These are phyloP conservation scores for Leccinum boreale DNA, from an alignment of 768 basidiomycete species.

Conservation along the genomic window DNA sequence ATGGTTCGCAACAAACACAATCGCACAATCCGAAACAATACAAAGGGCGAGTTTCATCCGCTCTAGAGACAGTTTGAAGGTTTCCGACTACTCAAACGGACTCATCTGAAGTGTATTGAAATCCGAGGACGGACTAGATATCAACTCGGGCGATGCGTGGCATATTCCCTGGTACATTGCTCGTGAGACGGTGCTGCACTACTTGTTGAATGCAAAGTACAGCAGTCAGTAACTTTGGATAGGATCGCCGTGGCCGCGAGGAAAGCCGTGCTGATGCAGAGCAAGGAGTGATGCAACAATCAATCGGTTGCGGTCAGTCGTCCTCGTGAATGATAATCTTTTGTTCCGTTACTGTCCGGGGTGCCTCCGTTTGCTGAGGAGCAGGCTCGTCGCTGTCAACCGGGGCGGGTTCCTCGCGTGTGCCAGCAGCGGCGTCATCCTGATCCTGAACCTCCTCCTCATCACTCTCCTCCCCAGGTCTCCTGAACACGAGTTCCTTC, in stretches of 20 bases:
- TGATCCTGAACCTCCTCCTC: constrained; percentile 43
- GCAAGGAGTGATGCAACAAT: background rate
- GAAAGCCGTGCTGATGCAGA: background rate
- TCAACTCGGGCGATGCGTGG: background rate
- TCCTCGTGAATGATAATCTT: constrained; percentile 52
- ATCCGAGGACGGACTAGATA: background rate
- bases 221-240: background rate
- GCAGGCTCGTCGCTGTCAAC: constrained; percentile 2
- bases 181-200: background rate
- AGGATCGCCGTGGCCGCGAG: background rate
- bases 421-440: background rate
- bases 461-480: constrained; percentile 49
- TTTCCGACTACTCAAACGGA: too few species aligned
- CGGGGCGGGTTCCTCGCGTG: constrained; percentile 1
- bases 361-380: constrained; percentile 5
- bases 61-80: too few species aligned
- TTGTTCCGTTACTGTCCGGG: constrained; percentile 31
- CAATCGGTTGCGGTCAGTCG: constrained; percentile 30
- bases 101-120: background rate
- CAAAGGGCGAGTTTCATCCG: too few species aligned
- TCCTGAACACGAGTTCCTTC: constrained; percentile 59
- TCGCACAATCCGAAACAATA: too few species aligned
- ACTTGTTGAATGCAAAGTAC: constrained; percentile 6
- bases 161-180: background rate
- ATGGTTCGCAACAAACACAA: too few species aligned